These are phyloP conservation scores for Petrea volubilis DNA, from an alignment of 257 asterid species.

Conservation along the genomic window DNA sequence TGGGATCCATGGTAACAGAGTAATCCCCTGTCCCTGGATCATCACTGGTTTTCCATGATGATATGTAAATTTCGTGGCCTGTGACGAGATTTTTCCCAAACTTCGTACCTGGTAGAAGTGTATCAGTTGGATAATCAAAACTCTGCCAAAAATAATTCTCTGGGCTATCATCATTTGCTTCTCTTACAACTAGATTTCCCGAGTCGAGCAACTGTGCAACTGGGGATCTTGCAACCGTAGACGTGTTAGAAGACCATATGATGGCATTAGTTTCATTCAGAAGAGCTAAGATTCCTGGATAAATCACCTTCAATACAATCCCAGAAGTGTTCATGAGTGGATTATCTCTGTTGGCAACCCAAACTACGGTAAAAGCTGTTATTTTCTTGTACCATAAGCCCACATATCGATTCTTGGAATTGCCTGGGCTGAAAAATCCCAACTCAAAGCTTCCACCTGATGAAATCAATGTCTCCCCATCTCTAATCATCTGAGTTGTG, in stretches of 20 bases:
- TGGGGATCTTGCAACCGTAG: conserved; percentile 38
- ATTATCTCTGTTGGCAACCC: conserved; percentile 47
- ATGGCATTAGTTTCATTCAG: conserved; percentile 4
- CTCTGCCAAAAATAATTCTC: conserved; percentile 55
- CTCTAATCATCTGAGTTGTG: conserved; percentile 16
- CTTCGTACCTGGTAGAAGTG: conserved; percentile 51
- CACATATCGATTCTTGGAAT: conserved; percentile 27
- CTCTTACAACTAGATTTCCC: conserved; percentile 51
- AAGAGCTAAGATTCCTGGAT: conserved; percentile 37
- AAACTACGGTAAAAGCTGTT: conserved; percentile 27
- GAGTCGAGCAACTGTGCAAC: conserved; percentile 44
- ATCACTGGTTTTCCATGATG: neutral
- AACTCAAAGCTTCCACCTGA: conserved; percentile 35
- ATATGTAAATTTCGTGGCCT: neutral
- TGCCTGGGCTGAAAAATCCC: too few species aligned
- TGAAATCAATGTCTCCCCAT: conserved; percentile 43
- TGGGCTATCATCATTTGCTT: conserved; percentile 25
- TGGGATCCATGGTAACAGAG: conserved; percentile 26
- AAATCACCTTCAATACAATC: conserved; percentile 21
- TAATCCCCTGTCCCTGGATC: neutral
- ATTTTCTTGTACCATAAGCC: conserved; percentile 54
- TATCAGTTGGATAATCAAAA: conserved; percentile 48
- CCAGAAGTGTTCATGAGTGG: conserved; percentile 36
- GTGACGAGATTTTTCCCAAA: conserved; percentile 40
- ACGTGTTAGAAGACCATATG: conserved; percentile 47